Evolutionary conservation across 176 grass and related monocot species (phyloP).

Genomic region (Oryza punctata): DNA sequence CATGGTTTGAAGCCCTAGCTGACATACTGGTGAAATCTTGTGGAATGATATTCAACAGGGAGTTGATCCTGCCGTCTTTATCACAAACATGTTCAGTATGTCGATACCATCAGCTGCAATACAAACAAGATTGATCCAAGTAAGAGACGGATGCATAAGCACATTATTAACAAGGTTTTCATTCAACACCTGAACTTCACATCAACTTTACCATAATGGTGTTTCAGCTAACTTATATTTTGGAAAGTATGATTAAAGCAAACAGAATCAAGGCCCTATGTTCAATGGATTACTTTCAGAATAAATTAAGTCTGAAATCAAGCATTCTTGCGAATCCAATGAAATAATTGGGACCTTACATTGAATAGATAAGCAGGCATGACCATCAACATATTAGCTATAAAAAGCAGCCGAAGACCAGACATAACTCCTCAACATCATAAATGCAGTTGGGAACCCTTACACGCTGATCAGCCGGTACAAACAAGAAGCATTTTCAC

Average conservation of each 20-base stretch:
- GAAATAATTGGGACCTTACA: not conserved
- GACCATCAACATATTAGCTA: not conserved
- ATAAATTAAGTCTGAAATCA: not conserved
- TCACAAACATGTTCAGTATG: slow-evolving; percentile 3
- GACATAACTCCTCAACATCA: not conserved
- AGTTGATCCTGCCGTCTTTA: slow-evolving; percentile 32
- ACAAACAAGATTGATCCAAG: slow-evolving; percentile 15
- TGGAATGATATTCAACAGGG: slow-evolving; percentile 25
- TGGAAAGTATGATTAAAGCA: slow-evolving; percentile 22
- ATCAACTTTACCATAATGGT: not conserved
- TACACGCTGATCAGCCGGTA: too few species aligned
- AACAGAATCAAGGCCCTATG: not conserved
- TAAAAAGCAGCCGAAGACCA: not conserved
- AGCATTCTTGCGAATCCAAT: not conserved
- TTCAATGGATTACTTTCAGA: not conserved
- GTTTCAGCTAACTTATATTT: not conserved
- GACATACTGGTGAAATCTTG: slow-evolving; percentile 43
- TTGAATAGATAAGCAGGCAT: not conserved
- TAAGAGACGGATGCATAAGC: slow-evolving; percentile 16
- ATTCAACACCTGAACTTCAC: not conserved
- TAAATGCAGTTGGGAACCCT: not conserved
- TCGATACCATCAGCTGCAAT: slow-evolving; percentile 24
- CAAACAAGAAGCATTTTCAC: not conserved
- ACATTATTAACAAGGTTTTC: not conserved
- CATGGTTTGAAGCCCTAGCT: slow-evolving; percentile 34